phyloP scores from a whole-genome alignment of 2,329 filamentous ascomycete species.

The Teratosphaeria viscida region DNA sequence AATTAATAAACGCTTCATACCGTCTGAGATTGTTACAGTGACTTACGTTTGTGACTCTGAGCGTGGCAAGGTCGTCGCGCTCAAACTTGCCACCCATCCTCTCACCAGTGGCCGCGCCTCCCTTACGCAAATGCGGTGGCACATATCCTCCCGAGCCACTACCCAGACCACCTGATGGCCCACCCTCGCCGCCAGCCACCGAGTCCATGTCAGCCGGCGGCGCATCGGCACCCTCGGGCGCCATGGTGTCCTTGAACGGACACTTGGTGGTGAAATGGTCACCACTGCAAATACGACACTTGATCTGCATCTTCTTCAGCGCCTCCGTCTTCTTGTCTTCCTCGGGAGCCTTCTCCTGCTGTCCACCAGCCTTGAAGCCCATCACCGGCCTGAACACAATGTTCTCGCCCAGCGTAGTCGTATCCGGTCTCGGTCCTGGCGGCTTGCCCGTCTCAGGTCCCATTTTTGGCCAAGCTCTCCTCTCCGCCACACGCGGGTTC shows the following conservation, averaged over 20 bases:
- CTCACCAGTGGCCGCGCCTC: conserved; percentile 56
- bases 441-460: conserved; percentile 78
- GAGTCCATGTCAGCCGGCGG: conserved; percentile 34
- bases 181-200: conserved; percentile 36
- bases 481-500: conserved; percentile 92
- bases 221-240: conserved; percentile 51
- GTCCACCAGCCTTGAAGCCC: conserved; percentile 87
- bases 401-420: conserved; percentile 91
- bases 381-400: conserved; percentile 89
- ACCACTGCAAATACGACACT: conserved; percentile 96
- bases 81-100: conserved; percentile 91
- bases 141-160: conserved; percentile 76
- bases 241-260: conserved; percentile 99
- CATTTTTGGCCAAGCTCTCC: conserved; percentile 88
- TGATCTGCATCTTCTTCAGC: conserved; percentile 98
- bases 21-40: neutral
- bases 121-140: conserved; percentile 68
- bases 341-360: conserved; percentile 58
- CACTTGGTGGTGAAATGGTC: conserved; percentile 99
- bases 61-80: conserved; percentile 88
- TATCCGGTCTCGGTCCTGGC: conserved; percentile 73
- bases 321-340: conserved; percentile 60
- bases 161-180: conserved; percentile 42
- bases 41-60: conserved; percentile 94
- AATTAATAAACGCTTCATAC: conserved; percentile 17